These are phyloP conservation scores for Botryotinia convoluta DNA, from an alignment of 2,329 filamentous ascomycete species.

Conservation along the genomic window DNA sequence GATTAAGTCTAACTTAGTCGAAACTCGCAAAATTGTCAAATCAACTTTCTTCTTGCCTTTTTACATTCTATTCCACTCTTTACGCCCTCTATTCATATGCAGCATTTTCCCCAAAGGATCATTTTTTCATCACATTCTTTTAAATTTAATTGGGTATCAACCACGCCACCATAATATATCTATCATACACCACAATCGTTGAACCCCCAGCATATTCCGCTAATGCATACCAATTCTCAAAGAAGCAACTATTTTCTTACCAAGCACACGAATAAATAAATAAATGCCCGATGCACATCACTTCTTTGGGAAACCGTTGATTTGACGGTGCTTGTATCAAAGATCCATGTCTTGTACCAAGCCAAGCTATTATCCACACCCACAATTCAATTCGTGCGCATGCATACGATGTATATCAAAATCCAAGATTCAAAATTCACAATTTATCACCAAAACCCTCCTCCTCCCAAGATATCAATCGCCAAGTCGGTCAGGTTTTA, in stretches of 20 bases:
- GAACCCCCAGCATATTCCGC: neutral
- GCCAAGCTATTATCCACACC: neutral
- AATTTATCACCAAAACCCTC: neutral
- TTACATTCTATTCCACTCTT: neutral
- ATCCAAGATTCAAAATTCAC: neutral
- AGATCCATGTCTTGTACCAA: slow-evolving; percentile 11
- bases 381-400: neutral
- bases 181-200: neutral
- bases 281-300: slow-evolving; percentile 19
- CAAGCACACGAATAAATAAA: neutral
- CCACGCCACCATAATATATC: neutral
- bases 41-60: neutral
- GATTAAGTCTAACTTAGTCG: slow-evolving; percentile 1
- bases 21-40: neutral
- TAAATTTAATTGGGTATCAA: neutral
- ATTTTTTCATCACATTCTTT: neutral
- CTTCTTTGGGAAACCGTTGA: slow-evolving; percentile 19
- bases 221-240: slow-evolving; percentile 2
- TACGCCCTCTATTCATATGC: neutral
- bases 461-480: neutral
- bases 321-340: slow-evolving; percentile 15
- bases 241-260: neutral
- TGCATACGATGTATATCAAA: neutral
- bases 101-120: neutral
- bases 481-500: neutral